phyloP scores from a whole-genome alignment of 805 yeast genomes.

The Spathaspora arborariae region DNA sequence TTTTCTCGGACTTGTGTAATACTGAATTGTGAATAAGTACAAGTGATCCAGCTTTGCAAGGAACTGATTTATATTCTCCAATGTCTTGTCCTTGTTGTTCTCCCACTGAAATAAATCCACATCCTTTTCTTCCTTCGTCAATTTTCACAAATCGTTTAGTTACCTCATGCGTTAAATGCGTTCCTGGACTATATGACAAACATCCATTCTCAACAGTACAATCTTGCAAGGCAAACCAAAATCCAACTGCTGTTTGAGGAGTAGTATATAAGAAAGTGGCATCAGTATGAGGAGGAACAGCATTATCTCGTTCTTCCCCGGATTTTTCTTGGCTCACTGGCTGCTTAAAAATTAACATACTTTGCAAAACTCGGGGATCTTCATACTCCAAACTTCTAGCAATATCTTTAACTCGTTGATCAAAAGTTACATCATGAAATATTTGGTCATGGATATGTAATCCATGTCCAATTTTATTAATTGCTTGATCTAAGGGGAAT shows the following conservation, averaged over 20 bases:
- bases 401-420: constrained; percentile 47
- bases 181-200: constrained; percentile 63
- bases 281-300: constrained; percentile 77
- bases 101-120: constrained; percentile 48
- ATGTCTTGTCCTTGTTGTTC: constrained; percentile 16
- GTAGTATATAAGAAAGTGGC: constrained; percentile 68
- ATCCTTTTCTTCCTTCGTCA: constrained; percentile 47
- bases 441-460: constrained; percentile 53
- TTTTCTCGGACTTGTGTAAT: constrained; percentile 66
- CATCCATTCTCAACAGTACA: constrained; percentile 69
- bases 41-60: constrained; percentile 69
- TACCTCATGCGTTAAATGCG: constrained; percentile 57
- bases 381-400: constrained; percentile 49
- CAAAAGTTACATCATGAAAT: constrained; percentile 51
- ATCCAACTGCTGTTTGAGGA: constrained; percentile 71
- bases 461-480: constrained; percentile 81
- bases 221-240: constrained; percentile 79
- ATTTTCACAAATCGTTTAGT: constrained; percentile 61
- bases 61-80: constrained; percentile 37
- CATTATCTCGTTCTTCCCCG: constrained; percentile 35
- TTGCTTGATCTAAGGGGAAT: constrained; percentile 51
- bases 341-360: constrained; percentile 78
- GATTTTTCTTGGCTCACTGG: constrained; percentile 32
- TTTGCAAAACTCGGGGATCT: constrained; percentile 72
- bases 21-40: constrained; percentile 70